Percentiles rank a stretch among this genome's conserved stretches.
Evolutionary conservation across 441 rosid genomes (phyloP).

Genomic region (Theobroma grandiflorum): DNA sequence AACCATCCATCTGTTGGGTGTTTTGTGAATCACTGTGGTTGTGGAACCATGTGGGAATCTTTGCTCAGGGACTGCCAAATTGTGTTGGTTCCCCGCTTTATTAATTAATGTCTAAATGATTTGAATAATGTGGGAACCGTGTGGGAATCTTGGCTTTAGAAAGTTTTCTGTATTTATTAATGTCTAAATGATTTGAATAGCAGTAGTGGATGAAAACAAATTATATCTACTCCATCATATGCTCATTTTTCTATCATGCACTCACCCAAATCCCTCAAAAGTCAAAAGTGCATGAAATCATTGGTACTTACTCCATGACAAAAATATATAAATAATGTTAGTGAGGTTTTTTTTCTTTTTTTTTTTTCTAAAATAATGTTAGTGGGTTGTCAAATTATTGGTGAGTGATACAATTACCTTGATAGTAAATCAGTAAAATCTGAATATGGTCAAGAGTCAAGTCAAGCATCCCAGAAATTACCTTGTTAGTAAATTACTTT

Average conservation of each 20-base stretch:
- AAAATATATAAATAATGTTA: slow-evolving; percentile 34
- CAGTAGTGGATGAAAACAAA: neutral
- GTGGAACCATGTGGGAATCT: slow-evolving; percentile 80
- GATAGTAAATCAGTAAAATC: too few relatives aligned
- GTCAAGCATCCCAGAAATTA: too few relatives aligned
- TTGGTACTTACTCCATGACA: slow-evolving; percentile 39
- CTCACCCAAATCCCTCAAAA: slow-evolving; percentile 36
- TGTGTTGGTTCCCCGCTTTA: slow-evolving; percentile 60
- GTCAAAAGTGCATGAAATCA: slow-evolving; percentile 45
- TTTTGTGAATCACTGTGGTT: slow-evolving; percentile 74
- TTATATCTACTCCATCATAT: neutral
- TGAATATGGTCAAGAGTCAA: too few relatives aligned
- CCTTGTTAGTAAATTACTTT: too few relatives aligned
- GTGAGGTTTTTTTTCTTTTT: slow-evolving; percentile 26
- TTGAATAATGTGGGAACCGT: too few relatives aligned
- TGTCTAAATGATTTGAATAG: too few relatives aligned
- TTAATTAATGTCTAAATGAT: too few relatives aligned
- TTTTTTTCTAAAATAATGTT: slow-evolving; percentile 33
- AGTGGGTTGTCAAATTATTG: too few relatives aligned
- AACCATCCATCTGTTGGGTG: slow-evolving; percentile 63
- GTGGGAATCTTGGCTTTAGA: slow-evolving; percentile 33
- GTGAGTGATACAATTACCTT: too few relatives aligned
- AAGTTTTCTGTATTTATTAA: too few relatives aligned
- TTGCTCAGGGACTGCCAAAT: slow-evolving; percentile 61
- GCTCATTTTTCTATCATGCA: slow-evolving; percentile 38